Evolutionary conservation across 768 basidiomycete species (phyloP).

Genomic region (Boletus subcaerulescens): DNA sequence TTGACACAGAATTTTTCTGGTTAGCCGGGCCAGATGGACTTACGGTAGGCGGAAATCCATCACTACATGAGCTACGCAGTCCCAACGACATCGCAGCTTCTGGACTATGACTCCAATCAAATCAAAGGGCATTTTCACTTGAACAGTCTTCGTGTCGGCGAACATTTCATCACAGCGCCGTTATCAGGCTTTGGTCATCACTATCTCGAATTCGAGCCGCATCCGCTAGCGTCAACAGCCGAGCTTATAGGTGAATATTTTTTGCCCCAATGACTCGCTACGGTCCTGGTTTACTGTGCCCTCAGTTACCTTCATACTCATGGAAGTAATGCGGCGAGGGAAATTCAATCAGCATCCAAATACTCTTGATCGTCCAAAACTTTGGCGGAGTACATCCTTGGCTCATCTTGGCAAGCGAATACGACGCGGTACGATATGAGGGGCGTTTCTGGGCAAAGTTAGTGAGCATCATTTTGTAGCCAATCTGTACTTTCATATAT

Average conservation of each 20-base stretch:
- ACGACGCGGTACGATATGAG: conserved; percentile 32
- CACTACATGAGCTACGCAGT: neutral
- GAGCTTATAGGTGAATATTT: conserved; percentile 48
- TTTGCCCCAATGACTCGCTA: neutral
- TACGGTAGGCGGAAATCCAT: conserved; percentile 36
- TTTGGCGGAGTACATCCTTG: conserved; percentile 38
- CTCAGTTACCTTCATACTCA: conserved; percentile 59
- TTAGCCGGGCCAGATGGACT: conserved; percentile 53
- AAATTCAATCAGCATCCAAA: conserved; percentile 52
- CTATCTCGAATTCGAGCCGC: conserved; percentile 54
- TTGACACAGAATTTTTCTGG: conserved; percentile 61
- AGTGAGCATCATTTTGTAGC: conserved; percentile 1
- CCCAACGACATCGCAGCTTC: conserved; percentile 36
- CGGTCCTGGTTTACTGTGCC: conserved; percentile 9
- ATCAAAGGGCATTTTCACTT: conserved; percentile 51
- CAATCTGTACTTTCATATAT: neutral
- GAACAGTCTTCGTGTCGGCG: conserved; percentile 45
- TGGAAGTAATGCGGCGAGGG: conserved; percentile 61
- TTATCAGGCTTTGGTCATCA: conserved; percentile 53
- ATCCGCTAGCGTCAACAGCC: conserved; percentile 45
- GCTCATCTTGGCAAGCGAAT: conserved; percentile 31
- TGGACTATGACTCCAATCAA: conserved; percentile 50
- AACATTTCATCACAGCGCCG: conserved; percentile 46
- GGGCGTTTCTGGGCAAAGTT: neutral
- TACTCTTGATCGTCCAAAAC: conserved; percentile 44